Percentiles rank a stretch among this genome's conserved stretches.
phyloP scores from a whole-genome alignment of 2,329 filamentous ascomycete genomes.

The Dactylonectria macrodidyma region DNA sequence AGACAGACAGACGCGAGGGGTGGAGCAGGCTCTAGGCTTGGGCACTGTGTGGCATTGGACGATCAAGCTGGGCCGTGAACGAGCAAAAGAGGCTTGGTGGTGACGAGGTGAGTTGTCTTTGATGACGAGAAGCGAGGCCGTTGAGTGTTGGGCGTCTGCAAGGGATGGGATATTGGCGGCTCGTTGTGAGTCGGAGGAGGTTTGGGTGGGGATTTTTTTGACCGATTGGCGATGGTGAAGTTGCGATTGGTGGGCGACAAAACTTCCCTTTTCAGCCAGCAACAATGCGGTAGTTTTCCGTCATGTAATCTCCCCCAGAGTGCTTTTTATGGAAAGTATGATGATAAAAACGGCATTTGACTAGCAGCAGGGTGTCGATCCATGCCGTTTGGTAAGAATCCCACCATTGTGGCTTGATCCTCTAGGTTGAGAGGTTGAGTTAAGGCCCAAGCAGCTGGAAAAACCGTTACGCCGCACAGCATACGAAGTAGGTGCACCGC shows the following conservation, averaged over 20 bases:
- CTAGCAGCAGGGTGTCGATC: too few species aligned
- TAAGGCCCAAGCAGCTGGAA: conserved; percentile 27
- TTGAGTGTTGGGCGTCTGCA: conserved; percentile 14
- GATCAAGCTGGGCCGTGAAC: neutral
- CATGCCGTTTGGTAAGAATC: too few species aligned
- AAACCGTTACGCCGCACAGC: conserved; percentile 33
- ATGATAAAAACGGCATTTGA: too few species aligned
- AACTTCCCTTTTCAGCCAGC: too few species aligned
- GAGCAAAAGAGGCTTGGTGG: neutral
- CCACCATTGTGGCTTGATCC: too few species aligned
- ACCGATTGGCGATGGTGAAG: conserved; percentile 1
- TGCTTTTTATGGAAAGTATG: too few species aligned
- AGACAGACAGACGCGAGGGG: neutral
- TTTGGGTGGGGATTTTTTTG: conserved; percentile 20
- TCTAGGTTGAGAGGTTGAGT: conserved; percentile 12
- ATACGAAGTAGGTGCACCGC: conserved; percentile 11
- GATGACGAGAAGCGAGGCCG: conserved; percentile 1
- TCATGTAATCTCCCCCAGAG: too few species aligned
- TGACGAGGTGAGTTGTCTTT: neutral
- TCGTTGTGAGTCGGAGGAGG: conserved; percentile 13
- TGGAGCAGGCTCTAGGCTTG: neutral
- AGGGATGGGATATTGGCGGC: conserved; percentile 12
- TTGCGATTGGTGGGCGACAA: conserved; percentile 10
- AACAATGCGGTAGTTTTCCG: too few species aligned
- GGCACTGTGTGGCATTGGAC: neutral